phyloP scores from a whole-genome alignment of 1,139 yeast genomes.

The Hyphopichia burtonii region DNA sequence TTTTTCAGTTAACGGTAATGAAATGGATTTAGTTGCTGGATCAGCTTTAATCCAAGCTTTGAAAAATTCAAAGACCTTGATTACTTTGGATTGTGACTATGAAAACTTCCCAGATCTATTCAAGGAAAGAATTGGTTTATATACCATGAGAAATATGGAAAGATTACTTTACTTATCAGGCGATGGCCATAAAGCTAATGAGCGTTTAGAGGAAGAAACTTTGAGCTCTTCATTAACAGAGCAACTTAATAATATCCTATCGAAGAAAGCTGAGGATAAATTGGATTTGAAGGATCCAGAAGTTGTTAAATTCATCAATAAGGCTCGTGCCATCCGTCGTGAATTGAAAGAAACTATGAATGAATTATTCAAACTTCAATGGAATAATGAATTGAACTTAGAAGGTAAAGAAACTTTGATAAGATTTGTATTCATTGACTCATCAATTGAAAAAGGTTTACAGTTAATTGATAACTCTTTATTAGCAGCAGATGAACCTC shows the following conservation, averaged over 20 bases:
- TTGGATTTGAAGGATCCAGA: slow-evolving; percentile 28
- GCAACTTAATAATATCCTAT: slow-evolving; percentile 34
- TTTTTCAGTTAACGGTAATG: slow-evolving; percentile 61
- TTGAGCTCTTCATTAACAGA: slow-evolving; percentile 29
- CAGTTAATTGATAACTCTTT: slow-evolving; percentile 47
- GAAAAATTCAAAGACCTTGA: slow-evolving; percentile 38
- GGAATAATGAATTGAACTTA: slow-evolving; percentile 50
- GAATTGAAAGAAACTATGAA: slow-evolving; percentile 54
- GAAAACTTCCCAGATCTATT: slow-evolving; percentile 40
- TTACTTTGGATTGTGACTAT: slow-evolving; percentile 41
- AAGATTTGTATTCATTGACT: slow-evolving; percentile 65
- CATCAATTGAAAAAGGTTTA: slow-evolving; percentile 66
- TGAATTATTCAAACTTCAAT: slow-evolving; percentile 56
- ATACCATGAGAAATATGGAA: slow-evolving; percentile 74
- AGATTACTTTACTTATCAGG: slow-evolving; percentile 18
- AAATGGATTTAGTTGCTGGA: slow-evolving; percentile 44
- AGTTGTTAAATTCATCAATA: slow-evolving; percentile 40
- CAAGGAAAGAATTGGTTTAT: slow-evolving; percentile 60
- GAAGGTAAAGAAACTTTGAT: slow-evolving; percentile 75
- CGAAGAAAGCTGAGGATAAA: slow-evolving; percentile 26
- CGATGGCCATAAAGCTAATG: neutral
- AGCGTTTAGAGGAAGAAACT: neutral
- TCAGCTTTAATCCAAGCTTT: slow-evolving; percentile 41
- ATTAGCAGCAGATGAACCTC: slow-evolving; percentile 14
- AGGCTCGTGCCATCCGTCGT: slow-evolving; percentile 42